phyloP scores from a whole-genome alignment of 2,329 filamentous ascomycete species.

The Penicillium sp. region DNA sequence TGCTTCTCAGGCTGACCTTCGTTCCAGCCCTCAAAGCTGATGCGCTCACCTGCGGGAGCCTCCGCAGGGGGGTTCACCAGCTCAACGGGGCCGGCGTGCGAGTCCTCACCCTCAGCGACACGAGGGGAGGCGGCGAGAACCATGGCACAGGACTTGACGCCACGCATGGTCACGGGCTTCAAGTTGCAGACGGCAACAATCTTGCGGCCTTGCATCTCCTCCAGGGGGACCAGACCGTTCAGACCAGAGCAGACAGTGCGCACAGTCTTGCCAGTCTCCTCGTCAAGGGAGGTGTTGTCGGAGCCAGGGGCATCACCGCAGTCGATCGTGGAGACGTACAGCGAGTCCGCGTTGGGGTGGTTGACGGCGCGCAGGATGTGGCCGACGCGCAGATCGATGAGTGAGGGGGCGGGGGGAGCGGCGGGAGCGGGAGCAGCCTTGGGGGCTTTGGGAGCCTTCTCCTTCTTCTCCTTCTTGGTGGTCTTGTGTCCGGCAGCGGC shows the following conservation, averaged over 20 bases:
- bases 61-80: conserved; percentile 80
- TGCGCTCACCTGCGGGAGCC: conserved; percentile 78
- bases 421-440: conserved; percentile 70
- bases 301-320: conserved; percentile 84
- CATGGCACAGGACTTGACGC: conserved; percentile 80
- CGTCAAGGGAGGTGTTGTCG: conserved; percentile 74
- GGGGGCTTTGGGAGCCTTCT: conserved; percentile 86
- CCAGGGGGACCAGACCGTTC: conserved; percentile 87
- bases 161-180: conserved; percentile 99
- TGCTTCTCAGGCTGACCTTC: conserved; percentile 88
- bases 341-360: conserved; percentile 94
- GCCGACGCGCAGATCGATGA: conserved; percentile 94
- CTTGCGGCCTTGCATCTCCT: conserved; percentile 95
- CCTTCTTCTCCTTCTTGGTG: conserved; percentile 71
- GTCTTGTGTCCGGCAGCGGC: conserved; percentile 41
- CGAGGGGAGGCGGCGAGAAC: conserved; percentile 91
- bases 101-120: conserved; percentile 75
- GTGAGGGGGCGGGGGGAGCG: conserved; percentile 75
- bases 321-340: conserved; percentile 93
- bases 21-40: conserved; percentile 88
- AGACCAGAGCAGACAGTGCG: conserved; percentile 96
- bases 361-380: conserved; percentile 95
- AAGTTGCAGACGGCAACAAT: conserved; percentile 96
- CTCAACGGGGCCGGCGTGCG: conserved; percentile 89
- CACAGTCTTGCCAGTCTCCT: conserved; percentile 87